phyloP scores from a whole-genome alignment of 2,329 filamentous ascomycete species.

The Aspergillus brunneoviolaceus region DNA sequence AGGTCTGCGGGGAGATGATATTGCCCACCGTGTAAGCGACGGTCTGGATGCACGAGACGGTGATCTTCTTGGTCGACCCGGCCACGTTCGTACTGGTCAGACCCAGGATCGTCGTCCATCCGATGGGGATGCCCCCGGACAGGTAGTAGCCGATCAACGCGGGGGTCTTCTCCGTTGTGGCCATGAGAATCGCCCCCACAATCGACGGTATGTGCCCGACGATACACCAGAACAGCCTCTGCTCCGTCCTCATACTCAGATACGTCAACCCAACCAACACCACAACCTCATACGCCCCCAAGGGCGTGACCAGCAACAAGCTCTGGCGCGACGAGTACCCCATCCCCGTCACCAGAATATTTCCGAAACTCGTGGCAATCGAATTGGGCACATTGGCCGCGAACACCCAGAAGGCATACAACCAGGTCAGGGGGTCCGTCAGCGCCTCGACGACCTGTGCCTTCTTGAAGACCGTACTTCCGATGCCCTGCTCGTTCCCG shows the following conservation, averaged over 20 bases:
- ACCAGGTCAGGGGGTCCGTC: conserved; percentile 37
- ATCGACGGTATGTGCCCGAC: conserved; percentile 33
- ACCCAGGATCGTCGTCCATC: conserved; percentile 40
- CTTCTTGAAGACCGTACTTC: conserved; percentile 35
- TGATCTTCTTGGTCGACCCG: conserved; percentile 40
- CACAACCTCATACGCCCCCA: conserved; percentile 42
- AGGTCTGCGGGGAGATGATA: conserved; percentile 46
- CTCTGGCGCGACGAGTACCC: conserved; percentile 35
- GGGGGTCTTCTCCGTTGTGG: conserved; percentile 37
- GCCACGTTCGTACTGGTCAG: conserved; percentile 39
- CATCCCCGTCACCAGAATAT: conserved; percentile 41
- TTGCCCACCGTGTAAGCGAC: conserved; percentile 44
- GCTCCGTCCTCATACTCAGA: conserved; percentile 36
- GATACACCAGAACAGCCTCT: conserved; percentile 38
- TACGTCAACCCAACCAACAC: conserved; percentile 39
- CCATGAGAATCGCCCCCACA: conserved; percentile 39
- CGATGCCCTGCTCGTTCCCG: conserved; percentile 39
- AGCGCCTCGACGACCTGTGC: conserved; percentile 37
- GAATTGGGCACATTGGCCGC: conserved; percentile 41
- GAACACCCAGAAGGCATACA: conserved; percentile 37
- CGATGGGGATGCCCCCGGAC: conserved; percentile 36
- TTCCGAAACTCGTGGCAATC: conserved; percentile 39
- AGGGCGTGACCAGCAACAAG: conserved; percentile 39
- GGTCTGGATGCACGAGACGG: conserved; percentile 34
- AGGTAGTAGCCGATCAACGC: conserved; percentile 31